These are phyloP conservation scores for Melanopsichium pennsylvanicum DNA, from an alignment of 1,284 basidiomycete species.

Conservation along the genomic window DNA sequence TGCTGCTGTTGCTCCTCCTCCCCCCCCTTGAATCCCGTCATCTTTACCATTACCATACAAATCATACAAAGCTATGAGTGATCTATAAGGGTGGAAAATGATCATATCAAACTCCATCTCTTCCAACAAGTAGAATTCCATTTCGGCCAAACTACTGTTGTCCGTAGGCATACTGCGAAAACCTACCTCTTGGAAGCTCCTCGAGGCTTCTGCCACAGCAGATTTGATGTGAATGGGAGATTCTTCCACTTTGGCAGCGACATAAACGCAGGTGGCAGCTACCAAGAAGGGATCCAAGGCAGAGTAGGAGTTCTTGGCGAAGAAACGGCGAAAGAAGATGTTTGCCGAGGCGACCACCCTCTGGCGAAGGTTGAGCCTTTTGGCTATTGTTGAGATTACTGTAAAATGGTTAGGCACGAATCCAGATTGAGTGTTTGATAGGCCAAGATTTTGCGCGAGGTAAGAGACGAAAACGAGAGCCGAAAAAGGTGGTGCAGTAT, in stretches of 20 bases:
- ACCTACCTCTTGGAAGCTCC: constrained; percentile 44
- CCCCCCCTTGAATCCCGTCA: neutral
- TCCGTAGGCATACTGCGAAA: constrained; percentile 76
- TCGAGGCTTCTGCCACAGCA: constrained; percentile 82
- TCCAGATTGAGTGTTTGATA: no score
- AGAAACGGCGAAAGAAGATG: constrained; percentile 92
- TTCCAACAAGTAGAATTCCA: constrained; percentile 97
- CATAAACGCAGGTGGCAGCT: constrained; percentile 89
- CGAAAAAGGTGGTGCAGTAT: no score
- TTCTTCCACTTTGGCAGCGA: constrained; percentile 96
- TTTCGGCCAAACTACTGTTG: constrained; percentile 85
- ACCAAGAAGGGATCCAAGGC: constrained; percentile 94
- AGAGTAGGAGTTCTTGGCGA: constrained; percentile 74
- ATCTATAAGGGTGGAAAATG: constrained; percentile 92
- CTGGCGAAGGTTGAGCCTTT: constrained; percentile 83
- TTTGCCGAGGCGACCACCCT: constrained; percentile 90
- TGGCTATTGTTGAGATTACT: constrained; percentile 83
- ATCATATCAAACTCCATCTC: constrained; percentile 94
- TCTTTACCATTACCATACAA: constrained; percentile 3
- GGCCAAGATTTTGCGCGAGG: no score
- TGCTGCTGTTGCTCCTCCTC: no score
- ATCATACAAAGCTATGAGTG: constrained; percentile 78
- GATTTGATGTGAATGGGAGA: constrained; percentile 92
- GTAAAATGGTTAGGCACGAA: no score
- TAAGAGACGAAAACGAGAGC: no score